Evolutionary conservation across 1,284 basidiomycete species (phyloP).

Genomic region (Sporisorium sorghi): DNA sequence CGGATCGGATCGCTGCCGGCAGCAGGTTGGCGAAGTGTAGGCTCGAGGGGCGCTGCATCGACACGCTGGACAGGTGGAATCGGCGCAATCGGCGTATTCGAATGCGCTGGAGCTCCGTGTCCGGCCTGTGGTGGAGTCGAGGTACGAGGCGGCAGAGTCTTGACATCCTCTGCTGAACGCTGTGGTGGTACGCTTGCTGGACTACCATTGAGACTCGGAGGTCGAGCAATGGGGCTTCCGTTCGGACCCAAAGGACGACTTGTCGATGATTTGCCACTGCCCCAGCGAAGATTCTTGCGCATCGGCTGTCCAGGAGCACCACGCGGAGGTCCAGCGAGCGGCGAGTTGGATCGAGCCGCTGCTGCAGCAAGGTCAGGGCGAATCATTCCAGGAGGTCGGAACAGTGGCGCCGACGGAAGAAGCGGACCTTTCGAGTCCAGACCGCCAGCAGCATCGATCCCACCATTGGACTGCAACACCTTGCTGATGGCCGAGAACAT

Average conservation of each 20-base stretch:
- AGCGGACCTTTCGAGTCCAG: conserved; percentile 33
- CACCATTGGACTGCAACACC: conserved; percentile 37
- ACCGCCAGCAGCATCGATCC: conserved; percentile 9
- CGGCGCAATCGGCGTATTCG: neutral
- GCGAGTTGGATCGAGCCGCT: conserved; percentile 49
- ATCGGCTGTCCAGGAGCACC: conserved; percentile 58
- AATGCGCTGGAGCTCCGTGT: neutral
- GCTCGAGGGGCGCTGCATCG: conserved; percentile 21
- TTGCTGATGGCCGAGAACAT: conserved; percentile 53
- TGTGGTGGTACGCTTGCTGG: conserved; percentile 17
- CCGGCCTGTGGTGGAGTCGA: conserved; percentile 1
- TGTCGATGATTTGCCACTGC: conserved; percentile 62
- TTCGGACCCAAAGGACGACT: conserved; percentile 55
- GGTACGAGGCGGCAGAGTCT: conserved; percentile 5
- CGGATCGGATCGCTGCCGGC: neutral
- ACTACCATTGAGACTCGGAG: conserved; percentile 34
- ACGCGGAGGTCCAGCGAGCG: conserved; percentile 51
- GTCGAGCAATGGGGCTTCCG: conserved; percentile 35
- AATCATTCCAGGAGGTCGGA: conserved; percentile 30
- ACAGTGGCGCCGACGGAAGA: conserved; percentile 31
- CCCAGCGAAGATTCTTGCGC: conserved; percentile 67
- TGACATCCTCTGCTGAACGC: conserved; percentile 13
- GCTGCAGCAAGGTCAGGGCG: conserved; percentile 39
- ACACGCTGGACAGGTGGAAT: conserved; percentile 1
- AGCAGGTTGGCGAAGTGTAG: conserved; percentile 17